Conservation (phyloP, 176 grass and related monocot species). For the Leersia perrieri region DNA sequence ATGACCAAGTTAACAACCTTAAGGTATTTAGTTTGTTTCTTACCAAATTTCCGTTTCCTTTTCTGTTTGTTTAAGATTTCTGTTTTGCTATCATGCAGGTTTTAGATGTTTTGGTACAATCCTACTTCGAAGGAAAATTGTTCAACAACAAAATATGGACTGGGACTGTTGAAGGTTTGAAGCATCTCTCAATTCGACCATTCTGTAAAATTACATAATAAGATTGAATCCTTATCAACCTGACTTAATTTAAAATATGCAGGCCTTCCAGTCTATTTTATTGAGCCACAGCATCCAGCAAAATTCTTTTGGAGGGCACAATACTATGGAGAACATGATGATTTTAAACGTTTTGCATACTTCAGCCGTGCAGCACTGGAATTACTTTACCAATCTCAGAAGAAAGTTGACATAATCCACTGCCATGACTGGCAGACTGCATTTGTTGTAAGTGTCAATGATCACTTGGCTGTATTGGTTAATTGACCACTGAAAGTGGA, state of each 20-base stretch:
- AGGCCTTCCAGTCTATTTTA: slow-evolving; percentile 97
- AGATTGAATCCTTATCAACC: slow-evolving; percentile 2
- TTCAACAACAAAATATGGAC: slow-evolving; percentile 98
- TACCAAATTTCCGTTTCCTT: slow-evolving; percentile 13
- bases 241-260: slow-evolving; percentile 43
- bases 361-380: slow-evolving; percentile 92
- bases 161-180: slow-evolving; percentile 84
- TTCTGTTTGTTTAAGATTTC: slow-evolving; percentile 7
- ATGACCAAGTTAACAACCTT: slow-evolving; percentile 64
- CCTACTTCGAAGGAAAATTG: slow-evolving; percentile 80
- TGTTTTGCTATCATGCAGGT: slow-evolving; percentile 47
- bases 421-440: slow-evolving; percentile 99
- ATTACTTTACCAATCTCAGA: slow-evolving; percentile 67
- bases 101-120: slow-evolving; percentile 70
- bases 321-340: slow-evolving; percentile 92
- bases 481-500: slow-evolving; percentile 27
- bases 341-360: slow-evolving; percentile 91
- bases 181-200: slow-evolving; percentile 5
- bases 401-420: slow-evolving; percentile 95
- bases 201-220: slow-evolving; percentile 11
- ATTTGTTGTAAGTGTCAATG: slow-evolving; percentile 69
- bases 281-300: slow-evolving; percentile 85
- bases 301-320: slow-evolving; percentile 86
- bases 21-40: slow-evolving; percentile 50
- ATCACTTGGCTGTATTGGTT: neutral